Base-by-base conservation (phyloP, 2,329 filamentous ascomycete species). In the Sclerotinia spermophila region DNA sequence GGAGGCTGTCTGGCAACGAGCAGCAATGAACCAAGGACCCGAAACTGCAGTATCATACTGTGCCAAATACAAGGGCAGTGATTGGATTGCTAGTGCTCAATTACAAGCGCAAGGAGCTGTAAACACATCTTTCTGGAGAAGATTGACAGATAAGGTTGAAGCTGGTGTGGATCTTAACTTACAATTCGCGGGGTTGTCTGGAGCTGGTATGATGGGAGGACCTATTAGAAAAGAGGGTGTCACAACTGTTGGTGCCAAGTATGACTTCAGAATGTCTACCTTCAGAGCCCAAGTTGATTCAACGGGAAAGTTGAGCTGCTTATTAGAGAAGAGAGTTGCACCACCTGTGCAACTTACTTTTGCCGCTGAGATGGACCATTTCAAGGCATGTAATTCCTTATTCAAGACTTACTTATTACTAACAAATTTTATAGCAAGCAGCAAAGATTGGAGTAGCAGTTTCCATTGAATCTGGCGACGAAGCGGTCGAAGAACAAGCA, bases 211-310 rank as follows among this genome's bases (percentile, higher is more conserved):
- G 82, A 94, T 96, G 89, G 93, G 93, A 78, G 89, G 86, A 72
- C 89, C 89, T 61, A 81, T 90, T 68, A 88, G 90, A 81, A 95
- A 94, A 82, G 94, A 99, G 82, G 96, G 96, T 70, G 87, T 93
- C 73, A 94, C 96, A 68, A 93, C 94, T 69, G 87, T 98, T 78
- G 96, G 95, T 78, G 93, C 94, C 80, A 99, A 99, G 84, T 99
- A 99, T 83, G 95, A 97, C 81, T 99, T 99, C 89, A 89, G 93
- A 79, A 92, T 94, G 84, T 96, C 93, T 69, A 96, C 93, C 66
- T 97, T 97, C 89, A 90, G 95, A 75, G 96, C 95, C 59, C 96
- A 99, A 84, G 87, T 98, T 77, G 96, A 99, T 83, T 96, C 94
- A 79, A 90, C 93, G 81, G 96, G 96, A 81, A 97, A 97, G 85